A percentile compares a stretch with the other conserved stretches of the same genome.
phyloP scores from a whole-genome alignment of 495 filamentous ascomycete genomes.

The Podospora pseudoanserina region DNA sequence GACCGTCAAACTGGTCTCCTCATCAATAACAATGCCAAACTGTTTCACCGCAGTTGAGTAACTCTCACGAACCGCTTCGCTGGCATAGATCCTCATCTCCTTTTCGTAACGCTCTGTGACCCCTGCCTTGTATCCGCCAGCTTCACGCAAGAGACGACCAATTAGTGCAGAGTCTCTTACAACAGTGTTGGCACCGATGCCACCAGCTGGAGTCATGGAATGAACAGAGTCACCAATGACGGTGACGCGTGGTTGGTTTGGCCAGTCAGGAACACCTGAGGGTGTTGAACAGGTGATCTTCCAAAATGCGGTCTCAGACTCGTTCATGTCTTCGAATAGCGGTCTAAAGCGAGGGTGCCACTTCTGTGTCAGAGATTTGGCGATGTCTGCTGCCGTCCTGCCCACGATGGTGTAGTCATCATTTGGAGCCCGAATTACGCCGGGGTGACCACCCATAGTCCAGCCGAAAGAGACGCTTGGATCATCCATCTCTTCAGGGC shows the following conservation, averaged over 20 bases:
- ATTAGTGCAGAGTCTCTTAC: conserved; percentile 50
- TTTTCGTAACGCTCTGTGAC: conserved; percentile 52
- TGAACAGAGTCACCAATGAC: conserved; percentile 60
- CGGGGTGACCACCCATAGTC: conserved; percentile 52
- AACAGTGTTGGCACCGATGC: conserved; percentile 58
- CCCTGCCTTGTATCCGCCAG: conserved; percentile 39
- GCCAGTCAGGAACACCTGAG: conserved; percentile 48
- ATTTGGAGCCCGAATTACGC: conserved; percentile 48
- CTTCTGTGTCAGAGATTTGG: conserved; percentile 43
- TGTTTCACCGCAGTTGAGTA: conserved; percentile 38
- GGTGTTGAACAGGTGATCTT: conserved; percentile 55
- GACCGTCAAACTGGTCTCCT: conserved; percentile 30
- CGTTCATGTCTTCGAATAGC: conserved; percentile 50
- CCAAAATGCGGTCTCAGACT: conserved; percentile 52
- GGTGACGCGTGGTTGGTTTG: conserved; percentile 51
- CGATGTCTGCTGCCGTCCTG: conserved; percentile 47
- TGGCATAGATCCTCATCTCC: conserved; percentile 54
- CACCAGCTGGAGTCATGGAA: conserved; percentile 59
- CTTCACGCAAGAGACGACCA: conserved; percentile 43
- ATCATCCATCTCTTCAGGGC: conserved; percentile 53
- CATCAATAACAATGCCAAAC: conserved; percentile 43
- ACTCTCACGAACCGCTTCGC: conserved; percentile 45
- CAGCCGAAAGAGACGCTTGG: conserved; percentile 51
- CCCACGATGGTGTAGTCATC: conserved; percentile 51
- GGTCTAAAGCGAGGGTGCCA: conserved; percentile 50